These are phyloP conservation scores for Phytophthora fragariaefolia DNA, from an alignment of 352 stramenopile species.

Conservation along the genomic window DNA sequence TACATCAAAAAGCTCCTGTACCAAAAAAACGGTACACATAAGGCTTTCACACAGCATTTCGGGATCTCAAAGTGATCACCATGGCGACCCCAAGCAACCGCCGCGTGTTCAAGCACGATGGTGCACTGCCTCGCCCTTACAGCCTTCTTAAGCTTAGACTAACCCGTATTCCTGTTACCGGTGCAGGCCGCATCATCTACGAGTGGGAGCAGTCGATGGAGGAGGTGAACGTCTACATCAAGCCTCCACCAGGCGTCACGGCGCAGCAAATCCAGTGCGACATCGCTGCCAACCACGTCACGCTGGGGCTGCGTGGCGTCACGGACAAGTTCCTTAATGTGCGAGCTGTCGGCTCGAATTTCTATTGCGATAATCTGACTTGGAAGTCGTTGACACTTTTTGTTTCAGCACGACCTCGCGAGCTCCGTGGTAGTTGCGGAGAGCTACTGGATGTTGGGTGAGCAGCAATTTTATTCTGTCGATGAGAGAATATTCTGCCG, in stretches of 20 bases:
- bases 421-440: slow-evolving; percentile 93
- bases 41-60: too few relatives aligned
- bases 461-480: not conserved
- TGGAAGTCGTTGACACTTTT: not conserved
- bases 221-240: slow-evolving; percentile 96
- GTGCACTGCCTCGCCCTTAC: slow-evolving; percentile 28
- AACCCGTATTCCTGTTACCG: not conserved
- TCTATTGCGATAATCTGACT: not conserved
- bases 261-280: slow-evolving; percentile 88
- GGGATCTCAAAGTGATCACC: slow-evolving; percentile 7
- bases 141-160: not conserved
- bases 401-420: slow-evolving; percentile 87
- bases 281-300: slow-evolving; percentile 91
- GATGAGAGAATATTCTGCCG: not conserved
- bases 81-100: slow-evolving; percentile 57
- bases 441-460: slow-evolving; percentile 97
- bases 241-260: slow-evolving; percentile 84
- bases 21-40: too few relatives aligned
- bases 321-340: slow-evolving; percentile 94
- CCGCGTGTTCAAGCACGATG: slow-evolving; percentile 76
- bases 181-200: slow-evolving; percentile 89
- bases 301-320: slow-evolving; percentile 88
- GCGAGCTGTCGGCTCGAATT: slow-evolving; percentile 7
- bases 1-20: too few relatives aligned
- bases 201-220: slow-evolving; percentile 97